These are phyloP conservation scores for Dipodascus geniculatus DNA, from an alignment of 805 yeast genomes.

Conservation along the genomic window DNA sequence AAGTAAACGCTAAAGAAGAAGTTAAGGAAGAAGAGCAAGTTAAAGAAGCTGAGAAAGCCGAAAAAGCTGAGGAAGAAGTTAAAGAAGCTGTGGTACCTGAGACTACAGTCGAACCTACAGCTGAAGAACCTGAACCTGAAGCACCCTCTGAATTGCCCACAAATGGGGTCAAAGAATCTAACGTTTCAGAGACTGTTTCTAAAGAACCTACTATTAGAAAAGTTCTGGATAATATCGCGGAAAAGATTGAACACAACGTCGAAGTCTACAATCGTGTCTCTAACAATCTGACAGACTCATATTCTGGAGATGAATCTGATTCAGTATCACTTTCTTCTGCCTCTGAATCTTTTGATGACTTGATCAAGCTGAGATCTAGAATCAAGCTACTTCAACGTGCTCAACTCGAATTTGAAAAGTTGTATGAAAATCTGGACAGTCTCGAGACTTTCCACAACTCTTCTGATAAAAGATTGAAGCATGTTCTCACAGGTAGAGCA, in stretches of 20 bases:
- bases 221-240: not conserved
- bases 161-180: too few relatives aligned
- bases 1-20: not conserved
- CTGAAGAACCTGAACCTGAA: not conserved
- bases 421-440: constrained; percentile 16
- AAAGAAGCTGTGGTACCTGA: not conserved
- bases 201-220: not conserved
- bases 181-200: too few relatives aligned
- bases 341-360: not conserved
- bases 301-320: not conserved
- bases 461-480: constrained; percentile 9
- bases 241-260: not conserved
- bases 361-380: constrained; percentile 10
- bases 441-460: not conserved
- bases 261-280: not conserved
- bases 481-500: constrained; percentile 12
- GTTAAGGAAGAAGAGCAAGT: not conserved
- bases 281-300: not conserved
- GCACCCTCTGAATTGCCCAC: not conserved
- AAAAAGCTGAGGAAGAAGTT: not conserved
- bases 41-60: not conserved
- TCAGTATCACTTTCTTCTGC: constrained; percentile 1
- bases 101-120: not conserved
- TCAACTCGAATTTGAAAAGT: constrained; percentile 17
- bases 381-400: constrained; percentile 19